Base-by-base conservation (phyloP, 805 yeast species). In the Millerozyma miso region DNA sequence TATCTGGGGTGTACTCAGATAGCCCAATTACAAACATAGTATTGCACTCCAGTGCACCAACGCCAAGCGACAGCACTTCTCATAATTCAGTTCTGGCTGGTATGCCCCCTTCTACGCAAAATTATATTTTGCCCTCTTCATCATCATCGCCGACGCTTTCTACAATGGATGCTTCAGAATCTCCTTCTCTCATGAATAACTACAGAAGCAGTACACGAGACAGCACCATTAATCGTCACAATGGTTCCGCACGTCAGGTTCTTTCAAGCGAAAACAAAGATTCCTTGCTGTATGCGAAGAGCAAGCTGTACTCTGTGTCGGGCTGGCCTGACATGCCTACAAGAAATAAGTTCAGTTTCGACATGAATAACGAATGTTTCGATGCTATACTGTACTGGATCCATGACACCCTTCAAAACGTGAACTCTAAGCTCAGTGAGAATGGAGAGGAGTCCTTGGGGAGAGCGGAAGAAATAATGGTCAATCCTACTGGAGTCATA, bases 321-420 rank as follows among this genome's bases (percentile, higher is more conserved):
- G 31, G 19, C 19, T 26, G 39, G 33, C 23, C 39, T n/a, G 39
- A 37, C 19, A n/a, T 37, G 12, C 34, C 34, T 32, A n/a, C 34
- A 32, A 15, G 34, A 33, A 33, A 35, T 15, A 42, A 50, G 29
- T 51, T 53, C 38, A 56, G 58, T 40, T 55, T 59, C 37, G 56
- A 54, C 33, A 63, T 67, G 65, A 67, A 67, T 45, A 68, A 67
- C 43, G 72, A 68, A 46, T 67, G 72, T 46, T 60, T 63, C 41
- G 60, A 62, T 43, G 72, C 72, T 19, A 67, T 67, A 20, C 55
- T 62, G 14, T 56, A 57, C 44, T 67, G 73, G 73, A 47, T 58
- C 36, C 55, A 56, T 46, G 58, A 51, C 40, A 54, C 56, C 6
- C 50, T 45, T 39, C 58, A 51, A 42, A 50, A 50, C 33, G 45